Base-by-base conservation (phyloP, 345 rosid genomes). In the Jatropha curcas region DNA sequence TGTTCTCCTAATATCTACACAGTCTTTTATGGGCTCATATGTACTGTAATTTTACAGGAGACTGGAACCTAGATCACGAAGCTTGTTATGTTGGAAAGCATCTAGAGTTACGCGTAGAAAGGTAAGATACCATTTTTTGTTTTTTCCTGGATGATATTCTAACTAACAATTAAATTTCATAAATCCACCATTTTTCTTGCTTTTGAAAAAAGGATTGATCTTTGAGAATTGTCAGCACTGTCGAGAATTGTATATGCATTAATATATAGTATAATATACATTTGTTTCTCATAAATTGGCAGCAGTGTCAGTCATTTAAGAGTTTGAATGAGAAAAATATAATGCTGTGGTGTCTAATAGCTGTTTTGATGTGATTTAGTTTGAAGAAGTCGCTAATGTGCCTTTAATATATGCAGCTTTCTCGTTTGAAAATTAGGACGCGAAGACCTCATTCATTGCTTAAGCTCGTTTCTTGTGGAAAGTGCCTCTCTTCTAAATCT, bases 11-110 rank as follows among this genome's bases (percentile, higher is more conserved):
- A 46, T 41, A 4, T 65, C 61, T 48, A 62, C 61, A 33, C 43
- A 22, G 33, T 34, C 48, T 63, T 78, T 48, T 24, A 34, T 41
- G 59, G 60, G 20, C 62, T 67, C 58, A 74, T 37, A 52, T 58
- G 24, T 72, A 62, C 56, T 67, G 28, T 65, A 20, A 70, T 63
- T 76, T 74, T 67, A 59, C 91, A 96, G 98, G 89, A 91, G 89
- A 76, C 88, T 96, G 72, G 99, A 96, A 79, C 87, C 98, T 1
- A 84, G 84, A 76, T 89, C 99, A 4, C 90, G 93, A 87, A 91
- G 87, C 84, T 79, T 93, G 83, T 83, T 93, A 55, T 90, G 99
- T 84, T 91, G 97, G 99, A 93, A 90, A 80, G 86, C 88, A 46
- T 80, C 89, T 2, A 86, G 84, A 82, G 84, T 75, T 60, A 84